phyloP scores from a whole-genome alignment of 208 protist species.

The Leishmania arabica region DNA sequence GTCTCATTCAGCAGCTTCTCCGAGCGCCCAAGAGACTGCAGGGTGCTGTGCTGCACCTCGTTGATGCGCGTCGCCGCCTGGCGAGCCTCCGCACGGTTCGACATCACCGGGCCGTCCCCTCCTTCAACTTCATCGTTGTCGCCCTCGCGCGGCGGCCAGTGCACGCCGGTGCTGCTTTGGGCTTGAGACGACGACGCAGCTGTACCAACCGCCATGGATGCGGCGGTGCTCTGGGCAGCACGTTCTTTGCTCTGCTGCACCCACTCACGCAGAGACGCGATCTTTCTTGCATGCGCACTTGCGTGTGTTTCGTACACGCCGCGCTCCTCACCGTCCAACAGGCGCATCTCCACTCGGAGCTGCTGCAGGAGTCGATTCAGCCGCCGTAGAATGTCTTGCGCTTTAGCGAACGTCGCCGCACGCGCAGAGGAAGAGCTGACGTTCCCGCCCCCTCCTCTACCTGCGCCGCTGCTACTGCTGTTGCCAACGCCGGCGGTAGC shows the following conservation, averaged over 20 bases:
- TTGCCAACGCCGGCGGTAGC: background rate
- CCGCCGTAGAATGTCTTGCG: constrained; percentile 45
- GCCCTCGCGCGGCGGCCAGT: constrained; percentile 25
- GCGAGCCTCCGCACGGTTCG: constrained; percentile 40
- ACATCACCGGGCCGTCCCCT: constrained; percentile 33
- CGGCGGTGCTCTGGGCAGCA: constrained; percentile 8
- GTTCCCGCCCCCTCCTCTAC: background rate
- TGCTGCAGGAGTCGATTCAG: constrained; percentile 56
- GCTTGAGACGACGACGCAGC: background rate
- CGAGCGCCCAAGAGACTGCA: constrained; percentile 59
- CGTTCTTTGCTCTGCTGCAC: constrained; percentile 31
- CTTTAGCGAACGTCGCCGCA: constrained; percentile 22
- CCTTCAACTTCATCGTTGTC: constrained; percentile 9
- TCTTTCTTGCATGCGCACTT: constrained; percentile 27
- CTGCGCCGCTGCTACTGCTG: background rate
- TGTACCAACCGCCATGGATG: background rate
- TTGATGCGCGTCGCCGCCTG: constrained; percentile 41
- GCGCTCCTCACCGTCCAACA: constrained; percentile 47
- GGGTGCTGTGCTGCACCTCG: constrained; percentile 54
- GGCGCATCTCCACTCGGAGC: constrained; percentile 60
- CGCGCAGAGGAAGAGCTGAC: constrained; percentile 14
- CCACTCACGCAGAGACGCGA: constrained; percentile 23
- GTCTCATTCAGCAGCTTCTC: constrained; percentile 76
- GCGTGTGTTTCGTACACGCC: constrained; percentile 27
- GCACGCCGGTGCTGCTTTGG: constrained; percentile 1